Conservation (phyloP, 805 yeast species). For the Yamadazyma sp. region DNA sequence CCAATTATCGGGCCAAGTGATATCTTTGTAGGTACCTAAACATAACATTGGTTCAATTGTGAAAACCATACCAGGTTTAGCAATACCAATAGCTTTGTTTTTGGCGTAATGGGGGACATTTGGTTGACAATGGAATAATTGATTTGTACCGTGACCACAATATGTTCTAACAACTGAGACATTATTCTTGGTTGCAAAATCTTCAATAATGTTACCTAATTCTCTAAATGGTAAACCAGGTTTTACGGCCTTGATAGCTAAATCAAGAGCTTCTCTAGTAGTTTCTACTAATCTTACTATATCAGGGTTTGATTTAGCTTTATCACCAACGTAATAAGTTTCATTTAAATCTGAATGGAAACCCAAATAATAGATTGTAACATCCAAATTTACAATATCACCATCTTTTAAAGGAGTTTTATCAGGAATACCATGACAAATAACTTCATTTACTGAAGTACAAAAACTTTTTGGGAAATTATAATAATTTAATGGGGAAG, state of each 20-base stretch:
- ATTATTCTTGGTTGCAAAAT: conserved; percentile 71
- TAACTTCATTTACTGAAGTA: conserved; percentile 90
- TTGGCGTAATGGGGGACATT: conserved; percentile 91
- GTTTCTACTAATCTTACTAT: conserved; percentile 84
- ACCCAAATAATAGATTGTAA: conserved; percentile 81
- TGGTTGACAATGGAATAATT: conserved; percentile 87
- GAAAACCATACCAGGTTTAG: conserved; percentile 94
- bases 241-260: conserved; percentile 80
- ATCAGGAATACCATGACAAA: conserved; percentile 98
- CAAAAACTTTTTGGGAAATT: conserved; percentile 91
- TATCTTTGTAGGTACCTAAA: conserved; percentile 75
- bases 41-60: conserved; percentile 98
- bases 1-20: conserved; percentile 98
- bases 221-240: conserved; percentile 90
- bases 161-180: conserved; percentile 87
- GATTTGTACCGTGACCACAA: conserved; percentile 92
- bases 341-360: conserved; percentile 94
- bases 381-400: conserved; percentile 89
- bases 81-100: conserved; percentile 89
- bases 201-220: conserved; percentile 84
- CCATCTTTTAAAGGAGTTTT: conserved; percentile 84
- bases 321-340: conserved; percentile 94
- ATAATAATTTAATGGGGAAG: conserved; percentile 92
- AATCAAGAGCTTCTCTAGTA: conserved; percentile 80
- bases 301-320: conserved; percentile 74